phyloP scores from a whole-genome alignment of 1,284 basidiomycete species.

The Ceratobasidium sp. region DNA sequence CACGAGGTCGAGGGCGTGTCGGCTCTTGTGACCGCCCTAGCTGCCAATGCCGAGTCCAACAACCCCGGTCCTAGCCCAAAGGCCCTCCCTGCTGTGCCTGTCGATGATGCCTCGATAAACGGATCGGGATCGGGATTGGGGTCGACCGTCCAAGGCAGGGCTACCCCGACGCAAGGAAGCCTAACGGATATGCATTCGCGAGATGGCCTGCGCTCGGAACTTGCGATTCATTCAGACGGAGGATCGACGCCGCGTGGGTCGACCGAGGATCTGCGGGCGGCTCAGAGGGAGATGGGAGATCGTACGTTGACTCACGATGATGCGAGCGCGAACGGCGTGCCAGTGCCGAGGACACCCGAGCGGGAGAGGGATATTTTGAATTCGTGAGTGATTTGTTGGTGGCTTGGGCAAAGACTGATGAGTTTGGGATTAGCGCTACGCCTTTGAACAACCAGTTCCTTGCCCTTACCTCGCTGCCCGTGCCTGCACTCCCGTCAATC shows the following conservation, averaged over 20 bases:
- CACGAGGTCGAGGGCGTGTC: slow-evolving; percentile 13
- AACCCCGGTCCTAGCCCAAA: slow-evolving; percentile 8
- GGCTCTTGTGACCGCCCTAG: not conserved
- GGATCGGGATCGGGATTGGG: slow-evolving; percentile 15
- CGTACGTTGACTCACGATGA: not conserved
- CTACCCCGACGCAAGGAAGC: slow-evolving; percentile 2
- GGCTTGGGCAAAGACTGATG: not conserved
- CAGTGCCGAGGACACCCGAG: slow-evolving; percentile 30
- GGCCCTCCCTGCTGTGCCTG: slow-evolving; percentile 22
- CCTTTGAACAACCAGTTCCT: slow-evolving; percentile 49
- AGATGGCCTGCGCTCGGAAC: slow-evolving; percentile 20
- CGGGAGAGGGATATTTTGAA: slow-evolving; percentile 41
- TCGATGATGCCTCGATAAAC: not conserved
- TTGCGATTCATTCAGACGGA: slow-evolving; percentile 32
- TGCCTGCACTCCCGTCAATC: slow-evolving; percentile 20
- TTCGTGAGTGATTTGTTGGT: slow-evolving; percentile 13
- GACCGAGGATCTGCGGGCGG: slow-evolving; percentile 43
- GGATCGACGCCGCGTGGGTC: slow-evolving; percentile 44
- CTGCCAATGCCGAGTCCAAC: not conserved
- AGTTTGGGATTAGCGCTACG: slow-evolving; percentile 38
- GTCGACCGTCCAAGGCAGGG: not conserved
- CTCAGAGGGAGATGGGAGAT: slow-evolving; percentile 24
- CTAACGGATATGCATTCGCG: not conserved
- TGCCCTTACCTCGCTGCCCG: slow-evolving; percentile 16
- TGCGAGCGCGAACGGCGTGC: not conserved